Base-by-base conservation (phyloP, 108 stramenopile genomes). In the Conticribra weissflogii region DNA sequence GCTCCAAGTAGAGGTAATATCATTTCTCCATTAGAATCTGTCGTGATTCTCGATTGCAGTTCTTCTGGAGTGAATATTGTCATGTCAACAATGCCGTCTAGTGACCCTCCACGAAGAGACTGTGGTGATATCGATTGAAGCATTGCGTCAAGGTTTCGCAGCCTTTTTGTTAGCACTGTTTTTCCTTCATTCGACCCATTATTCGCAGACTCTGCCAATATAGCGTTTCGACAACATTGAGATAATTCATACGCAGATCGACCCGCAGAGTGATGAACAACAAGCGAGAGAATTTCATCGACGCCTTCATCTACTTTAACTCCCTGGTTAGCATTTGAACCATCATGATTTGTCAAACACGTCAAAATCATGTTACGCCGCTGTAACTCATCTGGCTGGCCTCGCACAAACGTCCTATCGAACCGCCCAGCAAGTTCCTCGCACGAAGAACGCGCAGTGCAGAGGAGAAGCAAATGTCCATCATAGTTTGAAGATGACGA, bases 61-160 rank as follows among this genome's bases (percentile, higher is more conserved):
- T 92, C 91, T 19, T 71, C 59, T 2, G 78, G 77, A 1, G 89
- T 63, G 7, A 75, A 52, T 0, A 95, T 81, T 29, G 45, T 72
- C 88, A 95, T 87, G 54, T 95, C 94, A 34, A 92, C 81, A 50
- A 88, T 77, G 48, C 88, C 85, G 41, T 85, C 83, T 8, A 84
- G 63, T 24, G 81, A 76, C 1, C 86, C 88, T 41, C 49, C 66
- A 36, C 79, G 72, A 19, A 95, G 74, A 33, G 90, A 90, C 48
- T 80, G 78, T 25, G 93, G 90, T 12, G 63, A 51, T 15, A 66
- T 68, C 15, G 61, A 44, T 49, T 81, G 71, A 1, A 94, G 32
- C 34, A 79, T 62, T 59, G 59, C 27, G 33, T 81, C 84, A 54
- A 94, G 70, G 24, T 45, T 59, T 15, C 16, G 27, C 7, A 89